Evolutionary conservation across 352 stramenopile genomes (phyloP), one percentile per base, ranked within the genome.

Genomic region (Globisporangium middletonii): DNA sequence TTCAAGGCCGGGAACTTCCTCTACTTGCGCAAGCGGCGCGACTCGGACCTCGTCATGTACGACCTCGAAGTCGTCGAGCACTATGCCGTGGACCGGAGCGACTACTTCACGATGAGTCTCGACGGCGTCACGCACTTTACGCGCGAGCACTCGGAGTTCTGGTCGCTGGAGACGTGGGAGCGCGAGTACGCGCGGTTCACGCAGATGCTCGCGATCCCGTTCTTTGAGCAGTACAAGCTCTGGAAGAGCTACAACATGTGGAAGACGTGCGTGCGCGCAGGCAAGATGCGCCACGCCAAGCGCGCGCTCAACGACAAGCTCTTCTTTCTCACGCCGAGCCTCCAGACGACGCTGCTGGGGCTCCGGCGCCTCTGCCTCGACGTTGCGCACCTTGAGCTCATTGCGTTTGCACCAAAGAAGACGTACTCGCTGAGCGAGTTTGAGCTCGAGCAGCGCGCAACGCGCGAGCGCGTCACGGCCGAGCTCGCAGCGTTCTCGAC

Each of bases 161-260:
- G 92, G 66, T 62, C 86, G 8, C 76, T 98, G 16, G 76, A 95
- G 35, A 91, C 93, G 55, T 98, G 92, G 92, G 94, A 98, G 55
- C 74, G 80, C 44, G 94, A 98, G 67, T 97, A 97, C 67, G 60
- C 68, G 27, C 67, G 95, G 2, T 98, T 97, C 66, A 86, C 88
- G 62, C 80, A 86, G 50, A 97, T 98, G 73, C 69, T 93, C 46
- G 59, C 89, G 27, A 91, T 96, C 55, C 72, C 82, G 30, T 98
- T 98, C 67, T 98, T 98, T 57, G 74, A 91, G 50, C 83, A 88
- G 58, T 98, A 97, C 77, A 89, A 88, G 58, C 63, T 83, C 42
- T 98, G 92, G 92, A 98, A 98, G 68, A 96, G 87, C 59, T 98
- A 95, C 61, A 94, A 86, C 28, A 88, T 97, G 50, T 98, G 94